A percentile compares a stretch with the other conserved stretches of the same genome.
Conservation (phyloP, 2,329 filamentous ascomycete species). For the Paecilomyces variotii region DNA sequence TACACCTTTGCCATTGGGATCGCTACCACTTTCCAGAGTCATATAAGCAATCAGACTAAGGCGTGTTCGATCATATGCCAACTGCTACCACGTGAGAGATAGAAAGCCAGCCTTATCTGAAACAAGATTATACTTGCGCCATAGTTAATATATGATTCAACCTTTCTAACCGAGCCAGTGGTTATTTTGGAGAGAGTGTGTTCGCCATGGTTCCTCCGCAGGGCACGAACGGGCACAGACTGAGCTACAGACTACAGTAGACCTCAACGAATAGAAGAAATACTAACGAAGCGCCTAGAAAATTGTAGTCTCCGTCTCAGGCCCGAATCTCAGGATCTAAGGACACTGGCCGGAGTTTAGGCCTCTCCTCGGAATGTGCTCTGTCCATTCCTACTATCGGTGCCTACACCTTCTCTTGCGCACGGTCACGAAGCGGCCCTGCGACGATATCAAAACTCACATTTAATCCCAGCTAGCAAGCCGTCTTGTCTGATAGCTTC, state of each 20-base stretch:
- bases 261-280: neutral
- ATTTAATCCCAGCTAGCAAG: neutral
- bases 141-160: neutral
- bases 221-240: neutral
- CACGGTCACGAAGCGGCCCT: neutral
- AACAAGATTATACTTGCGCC: neutral
- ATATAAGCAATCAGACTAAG: no score
- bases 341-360: neutral
- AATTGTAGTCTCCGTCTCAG: neutral
- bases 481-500: neutral
- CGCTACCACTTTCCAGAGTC: neutral
- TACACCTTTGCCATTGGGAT: neutral
- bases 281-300: neutral
- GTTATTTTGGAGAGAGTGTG: neutral
- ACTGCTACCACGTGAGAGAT: neutral
- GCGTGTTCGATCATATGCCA: neutral
- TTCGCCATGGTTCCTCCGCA: neutral
- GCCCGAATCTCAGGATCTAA: neutral
- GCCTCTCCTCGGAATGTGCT: neutral
- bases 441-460: neutral
- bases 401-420: neutral
- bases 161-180: neutral
- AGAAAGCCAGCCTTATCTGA: neutral
- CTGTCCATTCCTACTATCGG: neutral
- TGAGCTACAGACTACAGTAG: neutral